Base-by-base conservation (phyloP, 2,329 filamentous ascomycete species). In the Chrysosphaeria jannelii region DNA sequence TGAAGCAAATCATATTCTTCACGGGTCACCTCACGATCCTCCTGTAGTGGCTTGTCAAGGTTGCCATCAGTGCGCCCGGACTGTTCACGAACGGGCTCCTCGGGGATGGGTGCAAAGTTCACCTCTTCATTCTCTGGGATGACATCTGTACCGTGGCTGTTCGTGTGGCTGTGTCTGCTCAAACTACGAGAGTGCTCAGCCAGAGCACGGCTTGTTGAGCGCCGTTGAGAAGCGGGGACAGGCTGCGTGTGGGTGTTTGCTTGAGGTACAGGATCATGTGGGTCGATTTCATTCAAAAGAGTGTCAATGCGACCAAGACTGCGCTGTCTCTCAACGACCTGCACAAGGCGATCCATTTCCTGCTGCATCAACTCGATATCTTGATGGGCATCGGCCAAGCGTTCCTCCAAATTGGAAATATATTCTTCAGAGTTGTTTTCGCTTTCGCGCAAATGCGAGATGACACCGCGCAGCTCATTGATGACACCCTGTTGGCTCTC, bases 291-390 rank as follows among this genome's bases (percentile, higher is more conserved):
- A 34, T 88, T 67, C 1, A 97, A 58, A 6, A 97, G 57, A 25
- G 71, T 88, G 39, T 97, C 85, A 4, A 97, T 58, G 43, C 91
- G 89, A 19, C 85, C 85, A 4, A 97, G 60, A 40, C 79, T 91
- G 28, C 85, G 62, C 43, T 97, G 85, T 23, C 88, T 72, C 43
- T 93, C 81, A 24, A 97, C 65, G 6, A 97, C 76, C 42, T 90
- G 75, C 43, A 93, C 85, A 8, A 97, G 53, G 16, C 81, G 65
- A 36, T 91, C 75, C 31, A 97, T 74, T 38, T 97, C 85, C 17
- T 81, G 74, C 41, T 90, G 78, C 81, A 97, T 91, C 29, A 91
- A 50, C 41, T 93, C 85, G 20, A 75, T 65, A 39, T 97, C 85
- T 42, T 93, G 81, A 36, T 97, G 85, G 3, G 81, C 70, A 44